Evolutionary conservation across 2,329 filamentous ascomycete genomes (phyloP), one percentile per base, ranked within the genome.

Genomic region (Penicillium carneum): DNA sequence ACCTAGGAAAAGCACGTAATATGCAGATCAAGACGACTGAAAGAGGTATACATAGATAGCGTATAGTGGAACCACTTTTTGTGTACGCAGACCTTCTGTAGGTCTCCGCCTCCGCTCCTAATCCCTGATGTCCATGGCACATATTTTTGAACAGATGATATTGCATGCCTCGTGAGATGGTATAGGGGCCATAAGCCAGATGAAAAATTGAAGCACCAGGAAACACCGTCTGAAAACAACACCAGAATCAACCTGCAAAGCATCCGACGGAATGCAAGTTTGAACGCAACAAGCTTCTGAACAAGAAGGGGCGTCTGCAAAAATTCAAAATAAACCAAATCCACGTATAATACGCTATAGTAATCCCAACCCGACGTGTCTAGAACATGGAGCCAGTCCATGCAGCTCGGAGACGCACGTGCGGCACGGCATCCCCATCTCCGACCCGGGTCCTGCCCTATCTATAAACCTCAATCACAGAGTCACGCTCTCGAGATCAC

Each of bases 401-500:
- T 46, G 43, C 31, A 57, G 50, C 18, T 39, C n/a, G 45, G 36
- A 33, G 26, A 48, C 42, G 53, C 57, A 45, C 49, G 31, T 53
- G 26, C 49, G 11, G 31, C 46, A 38, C 20, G 29, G 23, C 41
- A 39, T 55, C 47, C 46, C 50, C 16, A 16, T 20, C 20, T 33
- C 49, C 41, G 29, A 33, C 41, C 31, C 8, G 61, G 63, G 57
- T 50, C 62, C 59, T 49, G 62, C 62, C 58, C 57, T 41, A 53
- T 55, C 42, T 42, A 26, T 50, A 26, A 56, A 29, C 45, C 11
- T 16, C n/a, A 42, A 42, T 67, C 72, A 79, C 61, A 79, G 66
- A 45, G 75, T 74, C 54, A 80, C 71, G 39, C 76, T 73, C 64
- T 80, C 92, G 73, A 98, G 84, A 77, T 97, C 94, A 64, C 93